Percentiles rank a stretch among this genome's conserved stretches.
phyloP scores from a whole-genome alignment of 805 yeast species.

The Cyberlindnera meyerae region DNA sequence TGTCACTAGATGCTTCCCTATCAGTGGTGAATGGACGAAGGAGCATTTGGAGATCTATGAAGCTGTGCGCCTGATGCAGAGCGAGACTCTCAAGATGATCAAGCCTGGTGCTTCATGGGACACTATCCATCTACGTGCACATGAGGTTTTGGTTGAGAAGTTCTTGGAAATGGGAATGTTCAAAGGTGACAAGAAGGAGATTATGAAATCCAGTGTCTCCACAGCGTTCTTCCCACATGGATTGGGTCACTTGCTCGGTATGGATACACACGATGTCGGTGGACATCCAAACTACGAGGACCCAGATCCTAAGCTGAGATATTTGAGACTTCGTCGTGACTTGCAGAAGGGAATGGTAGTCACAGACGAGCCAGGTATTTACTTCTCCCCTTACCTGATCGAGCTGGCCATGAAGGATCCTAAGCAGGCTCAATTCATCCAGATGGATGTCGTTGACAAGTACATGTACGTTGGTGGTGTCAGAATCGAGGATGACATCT shows the following conservation, averaged over 20 bases:
- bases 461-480: constrained; percentile 96
- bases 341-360: constrained; percentile 76
- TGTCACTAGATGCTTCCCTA: constrained; percentile 94
- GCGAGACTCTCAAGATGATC: constrained; percentile 60
- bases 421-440: constrained; percentile 37
- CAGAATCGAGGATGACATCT: constrained; percentile 89
- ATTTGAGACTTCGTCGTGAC: constrained; percentile 74
- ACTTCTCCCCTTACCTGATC: constrained; percentile 80
- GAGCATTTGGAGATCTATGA: constrained; percentile 83
- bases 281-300: constrained; percentile 85
- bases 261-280: constrained; percentile 96
- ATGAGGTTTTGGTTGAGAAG: constrained; percentile 65
- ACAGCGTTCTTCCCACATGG: constrained; percentile 93
- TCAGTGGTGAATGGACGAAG: constrained; percentile 80
- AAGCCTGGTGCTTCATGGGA: constrained; percentile 88
- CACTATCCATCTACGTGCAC: constrained; percentile 74
- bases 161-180: constrained; percentile 76
- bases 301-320: constrained; percentile 67
- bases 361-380: constrained; percentile 93
- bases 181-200: constrained; percentile 55
- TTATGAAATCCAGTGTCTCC: constrained; percentile 64
- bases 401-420: constrained; percentile 52
- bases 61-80: constrained; percentile 80
- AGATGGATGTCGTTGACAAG: constrained; percentile 60
- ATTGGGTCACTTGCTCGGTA: constrained; percentile 85